Percentiles rank a stretch among this genome's conserved stretches.
phyloP scores from a whole-genome alignment of 495 filamentous ascomycete species.

The Ramalina intermedia region DNA sequence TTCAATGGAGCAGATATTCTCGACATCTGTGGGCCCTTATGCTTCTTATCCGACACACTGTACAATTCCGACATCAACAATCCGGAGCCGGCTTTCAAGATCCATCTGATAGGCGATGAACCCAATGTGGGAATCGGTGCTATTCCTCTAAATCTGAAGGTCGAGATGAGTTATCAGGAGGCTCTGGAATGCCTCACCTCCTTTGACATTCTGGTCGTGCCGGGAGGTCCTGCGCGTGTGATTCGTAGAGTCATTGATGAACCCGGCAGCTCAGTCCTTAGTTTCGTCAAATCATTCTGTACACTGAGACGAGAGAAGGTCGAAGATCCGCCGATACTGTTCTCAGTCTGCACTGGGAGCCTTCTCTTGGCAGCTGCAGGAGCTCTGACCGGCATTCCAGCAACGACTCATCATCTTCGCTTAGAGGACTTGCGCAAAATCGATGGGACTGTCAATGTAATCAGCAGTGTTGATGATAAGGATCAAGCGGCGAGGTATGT shows the following conservation, averaged over 20 bases:
- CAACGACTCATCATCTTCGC: slow-evolving; percentile 48
- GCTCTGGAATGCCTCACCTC: slow-evolving; percentile 48
- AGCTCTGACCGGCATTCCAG: slow-evolving; percentile 49
- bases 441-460: slow-evolving; percentile 1
- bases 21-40: slow-evolving; percentile 54
- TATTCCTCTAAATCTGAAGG: slow-evolving; percentile 14
- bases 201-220: slow-evolving; percentile 57
- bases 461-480: not conserved
- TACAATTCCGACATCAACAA: slow-evolving; percentile 20
- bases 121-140: slow-evolving; percentile 20
- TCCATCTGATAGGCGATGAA: slow-evolving; percentile 21
- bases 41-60: slow-evolving; percentile 30
- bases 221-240: slow-evolving; percentile 31
- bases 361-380: slow-evolving; percentile 56
- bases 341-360: slow-evolving; percentile 61
- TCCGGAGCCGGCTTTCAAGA: slow-evolving; percentile 20
- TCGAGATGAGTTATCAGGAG: slow-evolving; percentile 32
- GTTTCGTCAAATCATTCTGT: slow-evolving; percentile 46
- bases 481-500: not conserved
- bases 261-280: slow-evolving; percentile 12
- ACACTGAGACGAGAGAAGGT: slow-evolving; percentile 43
- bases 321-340: slow-evolving; percentile 47
- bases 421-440: slow-evolving; percentile 53
- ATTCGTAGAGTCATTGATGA: not conserved
- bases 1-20: slow-evolving; percentile 36